These are phyloP conservation scores for Paraphoma chrysanthemicola DNA, from an alignment of 2,329 filamentous ascomycete genomes.

Conservation along the genomic window DNA sequence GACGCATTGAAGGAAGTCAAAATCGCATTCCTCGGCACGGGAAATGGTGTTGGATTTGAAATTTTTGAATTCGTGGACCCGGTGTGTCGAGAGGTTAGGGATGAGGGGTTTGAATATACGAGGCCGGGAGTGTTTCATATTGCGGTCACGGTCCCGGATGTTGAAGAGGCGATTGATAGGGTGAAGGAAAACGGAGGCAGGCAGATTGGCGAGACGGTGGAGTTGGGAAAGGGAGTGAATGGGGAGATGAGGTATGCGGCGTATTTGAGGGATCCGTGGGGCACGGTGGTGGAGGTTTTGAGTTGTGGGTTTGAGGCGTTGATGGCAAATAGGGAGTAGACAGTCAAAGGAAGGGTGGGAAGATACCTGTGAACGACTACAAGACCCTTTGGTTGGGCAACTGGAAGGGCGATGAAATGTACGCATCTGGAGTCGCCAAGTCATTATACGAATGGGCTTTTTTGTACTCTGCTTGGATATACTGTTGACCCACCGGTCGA, in stretches of 20 bases:
- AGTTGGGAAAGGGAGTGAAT: conserved; percentile 10
- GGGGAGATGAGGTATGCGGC: conserved; percentile 16
- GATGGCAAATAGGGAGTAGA: not conserved
- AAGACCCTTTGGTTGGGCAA: no score
- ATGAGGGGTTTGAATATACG: conserved; percentile 26
- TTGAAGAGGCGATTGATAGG: conserved; percentile 32
- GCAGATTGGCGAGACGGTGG: conserved; percentile 36
- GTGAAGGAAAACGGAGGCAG: conserved; percentile 35
- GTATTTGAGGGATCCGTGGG: conserved; percentile 39
- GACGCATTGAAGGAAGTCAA: conserved; percentile 34
- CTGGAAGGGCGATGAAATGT: no score
- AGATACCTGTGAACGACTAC: no score
- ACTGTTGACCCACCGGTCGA: no score
- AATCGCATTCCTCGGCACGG: conserved; percentile 34
- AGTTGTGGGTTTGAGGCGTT: conserved; percentile 23
- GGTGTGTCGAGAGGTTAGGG: not conserved
- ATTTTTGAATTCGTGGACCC: conserved; percentile 45
- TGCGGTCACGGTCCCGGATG: conserved; percentile 40
- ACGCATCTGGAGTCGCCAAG: no score
- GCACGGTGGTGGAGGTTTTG: conserved; percentile 36
- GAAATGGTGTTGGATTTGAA: conserved; percentile 45
- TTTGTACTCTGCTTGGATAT: no score
- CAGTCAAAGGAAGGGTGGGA: no score
- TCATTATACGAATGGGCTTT: no score
- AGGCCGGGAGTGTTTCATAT: conserved; percentile 47